These are phyloP conservation scores for Ganoderma multipileum DNA, from an alignment of 1,284 basidiomycete species.

Conservation along the genomic window DNA sequence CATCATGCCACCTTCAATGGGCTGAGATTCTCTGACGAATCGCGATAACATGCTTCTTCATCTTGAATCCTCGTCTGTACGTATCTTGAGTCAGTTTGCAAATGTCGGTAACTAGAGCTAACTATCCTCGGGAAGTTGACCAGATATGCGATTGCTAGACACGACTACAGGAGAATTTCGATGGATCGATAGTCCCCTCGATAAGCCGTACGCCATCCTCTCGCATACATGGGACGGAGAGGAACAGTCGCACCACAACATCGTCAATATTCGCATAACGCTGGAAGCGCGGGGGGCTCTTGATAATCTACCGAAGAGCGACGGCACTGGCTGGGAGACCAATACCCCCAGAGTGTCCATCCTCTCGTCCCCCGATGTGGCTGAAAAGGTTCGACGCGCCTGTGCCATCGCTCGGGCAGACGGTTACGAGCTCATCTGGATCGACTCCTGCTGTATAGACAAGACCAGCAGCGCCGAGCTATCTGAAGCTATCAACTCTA, in stretches of 20 bases:
- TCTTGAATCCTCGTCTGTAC: not conserved
- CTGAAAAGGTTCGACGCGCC: conserved; percentile 5
- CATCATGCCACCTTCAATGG: not conserved
- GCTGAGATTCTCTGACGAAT: not conserved
- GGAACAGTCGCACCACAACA: conserved; percentile 7
- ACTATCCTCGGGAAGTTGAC: not conserved
- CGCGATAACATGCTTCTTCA: not conserved
- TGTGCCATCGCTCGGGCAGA: conserved; percentile 1
- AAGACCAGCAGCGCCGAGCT: conserved; percentile 14
- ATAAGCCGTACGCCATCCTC: conserved; percentile 6
- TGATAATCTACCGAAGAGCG: not conserved
- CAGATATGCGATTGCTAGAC: conserved; percentile 8
- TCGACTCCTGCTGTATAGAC: conserved; percentile 21
- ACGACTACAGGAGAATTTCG: conserved; percentile 4
- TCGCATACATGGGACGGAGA: conserved; percentile 10
- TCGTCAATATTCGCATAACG: not conserved
- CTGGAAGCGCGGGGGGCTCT: not conserved
- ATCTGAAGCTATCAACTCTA: conserved; percentile 16
- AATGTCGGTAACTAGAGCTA: not conserved
- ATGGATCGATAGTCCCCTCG: not conserved
- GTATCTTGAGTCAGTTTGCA: not conserved
- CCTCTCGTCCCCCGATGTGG: conserved; percentile 1
- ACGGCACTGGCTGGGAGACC: not conserved
- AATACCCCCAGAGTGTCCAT: not conserved
- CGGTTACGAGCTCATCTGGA: conserved; percentile 10